Conservation (phyloP, 768 basidiomycete species). For the Phaeotremella skinneri region DNA sequence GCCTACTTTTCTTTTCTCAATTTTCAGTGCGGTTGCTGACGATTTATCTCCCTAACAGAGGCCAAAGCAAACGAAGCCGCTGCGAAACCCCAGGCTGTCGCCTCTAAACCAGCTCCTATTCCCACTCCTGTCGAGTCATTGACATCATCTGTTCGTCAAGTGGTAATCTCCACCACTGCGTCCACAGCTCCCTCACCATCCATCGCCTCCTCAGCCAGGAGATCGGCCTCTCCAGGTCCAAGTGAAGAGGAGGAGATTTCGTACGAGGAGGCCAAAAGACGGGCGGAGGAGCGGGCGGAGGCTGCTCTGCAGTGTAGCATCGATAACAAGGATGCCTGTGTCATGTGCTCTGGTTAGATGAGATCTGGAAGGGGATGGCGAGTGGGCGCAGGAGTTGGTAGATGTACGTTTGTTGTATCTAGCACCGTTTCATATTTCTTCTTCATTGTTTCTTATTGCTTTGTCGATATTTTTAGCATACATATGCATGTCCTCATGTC, state of each 20-base stretch:
- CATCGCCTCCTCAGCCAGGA: not conserved
- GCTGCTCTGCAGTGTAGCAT: slow-evolving; percentile 52
- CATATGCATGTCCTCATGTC: too few species aligned
- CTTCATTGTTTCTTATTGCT: too few species aligned
- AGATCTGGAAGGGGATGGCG: not conserved
- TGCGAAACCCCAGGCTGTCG: slow-evolving; percentile 11
- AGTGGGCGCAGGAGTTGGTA: not conserved
- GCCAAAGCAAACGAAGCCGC: slow-evolving; percentile 39
- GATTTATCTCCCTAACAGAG: slow-evolving; percentile 8
- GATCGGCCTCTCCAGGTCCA: slow-evolving; percentile 29
- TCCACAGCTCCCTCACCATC: slow-evolving; percentile 11
- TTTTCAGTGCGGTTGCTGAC: not conserved
- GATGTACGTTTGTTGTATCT: not conserved
- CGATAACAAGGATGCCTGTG: slow-evolving; percentile 51
- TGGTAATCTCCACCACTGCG: slow-evolving; percentile 41
- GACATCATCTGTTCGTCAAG: slow-evolving; percentile 38
- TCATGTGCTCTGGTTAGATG: slow-evolving; percentile 49
- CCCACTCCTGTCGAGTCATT: slow-evolving; percentile 25
- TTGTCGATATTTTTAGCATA: too few species aligned
- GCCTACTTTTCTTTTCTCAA: not conserved
- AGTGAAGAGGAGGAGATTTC: slow-evolving; percentile 50
- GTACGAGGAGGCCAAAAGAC: slow-evolving; percentile 50
- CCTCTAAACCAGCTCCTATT: slow-evolving; percentile 11
- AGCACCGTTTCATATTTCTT: too few species aligned
- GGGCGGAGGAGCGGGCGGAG: slow-evolving; percentile 51